Evolutionary conservation across 1,284 basidiomycete genomes (phyloP), one percentile per base, ranked within the genome.

Genomic region (Rhodotorula sp.): DNA sequence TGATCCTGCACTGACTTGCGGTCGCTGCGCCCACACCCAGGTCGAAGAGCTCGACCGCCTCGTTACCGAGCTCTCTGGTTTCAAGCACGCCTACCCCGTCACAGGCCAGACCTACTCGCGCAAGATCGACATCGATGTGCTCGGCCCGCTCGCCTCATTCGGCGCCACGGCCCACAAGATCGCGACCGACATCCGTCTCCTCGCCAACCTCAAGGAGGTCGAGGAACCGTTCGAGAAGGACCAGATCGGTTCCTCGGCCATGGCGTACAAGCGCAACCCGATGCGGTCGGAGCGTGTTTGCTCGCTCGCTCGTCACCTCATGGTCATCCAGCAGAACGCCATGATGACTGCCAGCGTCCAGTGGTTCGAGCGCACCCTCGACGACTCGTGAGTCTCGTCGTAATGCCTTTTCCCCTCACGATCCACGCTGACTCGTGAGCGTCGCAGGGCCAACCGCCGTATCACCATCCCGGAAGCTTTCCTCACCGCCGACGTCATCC

Each of bases 231-330:
- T 99, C 81, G 96, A 99, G 82, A 92, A 93, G 75, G 95, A 95
- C 64, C 96, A 99, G 84, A 99, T 99, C 77, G 96, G 96, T n/a
- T 81, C 80, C 71, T 80, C 76, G n/a, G 76, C 73, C 22, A 99
- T 99, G 95, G 95, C 96, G 4, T 99, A 99, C 87, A 99, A 99
- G 84, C 87, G 96, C 71, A 99, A 99, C 83, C 96, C 96, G 2
- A 99, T 99, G 96, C 91, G 96, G 67, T 95, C 88, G 71, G 96
- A 99, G 83, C 90, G 96, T 60, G 91, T 97, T 63, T 99, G 96
- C 85, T 94, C 91, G 77, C 86, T 99, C 58, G 86, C 95, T 29
- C 85, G 96, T 67, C 94, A 96, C 82, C 83, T 97, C 62, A 92
- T 96, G 93, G 87, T 89, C 62, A 85, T 94, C 73, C 93, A 93